These are phyloP conservation scores for Solanum pinnatisectum DNA, from an alignment of 257 asterid species.

Conservation along the genomic window DNA sequence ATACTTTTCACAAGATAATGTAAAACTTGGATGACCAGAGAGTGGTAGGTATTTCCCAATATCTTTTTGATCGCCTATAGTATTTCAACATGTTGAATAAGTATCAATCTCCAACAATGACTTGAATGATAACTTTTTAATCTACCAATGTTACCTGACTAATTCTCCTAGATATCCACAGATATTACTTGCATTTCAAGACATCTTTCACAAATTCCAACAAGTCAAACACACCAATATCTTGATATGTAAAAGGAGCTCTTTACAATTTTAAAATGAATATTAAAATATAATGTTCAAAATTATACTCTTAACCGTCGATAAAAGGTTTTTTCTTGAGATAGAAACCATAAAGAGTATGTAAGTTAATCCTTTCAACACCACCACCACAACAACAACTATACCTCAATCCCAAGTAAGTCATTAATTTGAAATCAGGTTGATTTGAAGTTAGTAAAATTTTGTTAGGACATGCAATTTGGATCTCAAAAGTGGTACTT, in stretches of 20 bases:
- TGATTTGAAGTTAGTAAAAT: background rate
- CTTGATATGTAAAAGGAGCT: background rate
- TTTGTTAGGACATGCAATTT: background rate
- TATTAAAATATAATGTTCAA: background rate
- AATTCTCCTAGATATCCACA: background rate
- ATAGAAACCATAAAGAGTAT: background rate
- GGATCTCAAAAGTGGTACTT: background rate
- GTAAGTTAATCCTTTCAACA: background rate
- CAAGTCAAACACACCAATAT: background rate
- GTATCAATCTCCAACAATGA: background rate
- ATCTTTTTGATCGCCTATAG: background rate
- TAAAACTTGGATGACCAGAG: background rate
- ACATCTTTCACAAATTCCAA: background rate
- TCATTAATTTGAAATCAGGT: background rate
- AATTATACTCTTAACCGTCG: background rate
- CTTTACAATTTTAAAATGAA: background rate
- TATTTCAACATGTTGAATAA: background rate
- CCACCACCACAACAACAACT: background rate
- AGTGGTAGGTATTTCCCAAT: background rate
- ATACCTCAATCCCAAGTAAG: background rate
- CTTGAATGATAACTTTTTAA: background rate
- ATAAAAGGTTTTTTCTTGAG: background rate
- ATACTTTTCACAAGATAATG: background rate
- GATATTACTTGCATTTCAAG: background rate
- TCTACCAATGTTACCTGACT: background rate